phyloP scores from a whole-genome alignment of 2,329 filamentous ascomycete genomes.

The Pezicula rhizophila region DNA sequence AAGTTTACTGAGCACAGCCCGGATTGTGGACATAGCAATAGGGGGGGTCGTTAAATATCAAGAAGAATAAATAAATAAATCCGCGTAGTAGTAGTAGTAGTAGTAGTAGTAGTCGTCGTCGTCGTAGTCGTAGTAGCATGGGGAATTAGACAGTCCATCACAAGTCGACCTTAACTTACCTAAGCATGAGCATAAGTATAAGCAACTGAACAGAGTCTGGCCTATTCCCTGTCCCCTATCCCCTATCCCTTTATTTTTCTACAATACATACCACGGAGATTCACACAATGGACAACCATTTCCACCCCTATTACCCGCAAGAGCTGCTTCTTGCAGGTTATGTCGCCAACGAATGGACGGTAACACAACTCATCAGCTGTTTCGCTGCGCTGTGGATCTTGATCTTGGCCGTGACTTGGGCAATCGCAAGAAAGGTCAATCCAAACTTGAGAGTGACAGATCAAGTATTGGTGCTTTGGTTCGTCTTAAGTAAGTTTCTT shows the following conservation, averaged over 20 bases:
- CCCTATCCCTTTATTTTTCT: neutral
- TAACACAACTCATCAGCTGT: conserved; percentile 14
- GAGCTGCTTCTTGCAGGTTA: conserved; percentile 19
- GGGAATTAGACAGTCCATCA: no score
- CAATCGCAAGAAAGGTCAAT: conserved; percentile 12
- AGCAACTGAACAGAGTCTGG: neutral
- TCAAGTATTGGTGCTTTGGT: conserved; percentile 22
- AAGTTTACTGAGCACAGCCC: no score
- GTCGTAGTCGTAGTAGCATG: no score
- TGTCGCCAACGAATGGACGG: conserved; percentile 15
- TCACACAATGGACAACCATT: neutral
- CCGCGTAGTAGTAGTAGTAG: no score
- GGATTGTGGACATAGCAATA: no score
- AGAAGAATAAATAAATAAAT: no score
- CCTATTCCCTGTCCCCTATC: no score
- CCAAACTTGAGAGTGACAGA: conserved; percentile 16
- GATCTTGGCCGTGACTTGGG: conserved; percentile 13
- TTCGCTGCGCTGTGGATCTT: conserved; percentile 16
- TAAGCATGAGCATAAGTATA: no score
- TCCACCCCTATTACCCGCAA: conserved; percentile 23
- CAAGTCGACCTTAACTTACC: no score
- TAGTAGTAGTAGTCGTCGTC: no score
- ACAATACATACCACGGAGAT: neutral
- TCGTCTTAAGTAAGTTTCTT: conserved; percentile 20
- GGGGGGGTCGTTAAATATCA: no score